Evolutionary conservation across 1,284 basidiomycete genomes (phyloP), one percentile per base, ranked within the genome.

Genomic region (Ganoderma sinense): DNA sequence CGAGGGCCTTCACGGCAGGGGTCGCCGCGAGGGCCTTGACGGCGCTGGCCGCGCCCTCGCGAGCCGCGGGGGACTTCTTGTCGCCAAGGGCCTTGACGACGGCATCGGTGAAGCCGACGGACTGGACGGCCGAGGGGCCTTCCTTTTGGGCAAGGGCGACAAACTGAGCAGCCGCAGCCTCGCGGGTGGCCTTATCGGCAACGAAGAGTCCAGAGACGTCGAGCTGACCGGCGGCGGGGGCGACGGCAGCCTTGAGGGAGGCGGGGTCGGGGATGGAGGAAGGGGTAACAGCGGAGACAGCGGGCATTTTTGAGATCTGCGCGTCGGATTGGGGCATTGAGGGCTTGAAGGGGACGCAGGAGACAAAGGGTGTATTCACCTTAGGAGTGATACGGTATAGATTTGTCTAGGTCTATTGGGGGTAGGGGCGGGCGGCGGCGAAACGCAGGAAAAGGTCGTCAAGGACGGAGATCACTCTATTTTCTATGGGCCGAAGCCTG

Each of bases 11-110:
- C 77, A 92, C 86, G 70, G 94, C 93, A 76, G 94, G 95, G 76
- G 91, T 87, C 81, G 91, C 90, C 78, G 93, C 88, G 82, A 96
- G 86, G 71, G 91, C 85, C 70, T 84, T 81, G 77, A 98, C 83
- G 75, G 94, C 91, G 80, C 85, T 83, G 65, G 91, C 92, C 62
- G 94, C 95, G 74, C 92, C 94, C 84, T 97, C 94, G 80, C 96
- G 94, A 73, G 92, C 90, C 73, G 91, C 90, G 60, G 92, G 91
- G 14, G 91, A 94, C 85, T 95, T 95, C 91, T 97, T 97, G 90
- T 97, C 96, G 81, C 86, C 87, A 73, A 97, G 92, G 69, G 93
- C 93, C 88, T 95, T 96, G 82, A 95, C 80, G 76, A 92, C 85
- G 76, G 96, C 95, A 73, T 93, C 92, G 69, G 86, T 85, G 84